Evolutionary conservation across 2,329 filamentous ascomycete genomes (phyloP).

Genomic region (Pestalotiopsis sp.): DNA sequence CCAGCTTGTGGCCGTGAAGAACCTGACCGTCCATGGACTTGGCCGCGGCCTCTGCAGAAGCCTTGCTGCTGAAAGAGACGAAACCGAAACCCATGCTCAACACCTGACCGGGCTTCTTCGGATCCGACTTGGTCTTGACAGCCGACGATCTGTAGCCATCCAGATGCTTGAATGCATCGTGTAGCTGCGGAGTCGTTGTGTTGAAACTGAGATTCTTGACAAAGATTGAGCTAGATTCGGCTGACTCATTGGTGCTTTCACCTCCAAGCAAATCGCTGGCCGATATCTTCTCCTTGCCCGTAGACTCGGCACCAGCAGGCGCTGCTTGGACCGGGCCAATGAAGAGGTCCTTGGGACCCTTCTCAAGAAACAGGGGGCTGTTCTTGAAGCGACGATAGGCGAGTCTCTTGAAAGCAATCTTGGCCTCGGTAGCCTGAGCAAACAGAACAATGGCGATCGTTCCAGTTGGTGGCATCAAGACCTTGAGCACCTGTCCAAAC

Average conservation of each 20-base stretch:
- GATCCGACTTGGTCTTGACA: conserved; percentile 91
- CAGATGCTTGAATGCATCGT: conserved; percentile 77
- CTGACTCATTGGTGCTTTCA: conserved; percentile 53
- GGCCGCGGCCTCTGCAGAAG: conserved; percentile 77
- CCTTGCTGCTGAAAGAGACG: conserved; percentile 80
- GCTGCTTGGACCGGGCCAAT: conserved; percentile 32
- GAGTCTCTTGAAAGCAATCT: conserved; percentile 80
- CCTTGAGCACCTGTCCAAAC: conserved; percentile 77
- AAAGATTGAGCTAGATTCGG: conserved; percentile 81
- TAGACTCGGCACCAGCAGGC: conserved; percentile 32
- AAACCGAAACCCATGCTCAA: conserved; percentile 99
- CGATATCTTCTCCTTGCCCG: conserved; percentile 63
- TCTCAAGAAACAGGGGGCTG: conserved; percentile 90
- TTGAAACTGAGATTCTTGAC: conserved; percentile 93
- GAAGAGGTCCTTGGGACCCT: conserved; percentile 86
- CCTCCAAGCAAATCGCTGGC: conserved; percentile 70
- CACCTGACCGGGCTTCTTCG: conserved; percentile 85
- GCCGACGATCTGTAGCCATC: conserved; percentile 87
- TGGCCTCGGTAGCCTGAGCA: conserved; percentile 75
- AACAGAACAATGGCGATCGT: conserved; percentile 96
- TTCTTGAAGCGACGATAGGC: conserved; percentile 92
- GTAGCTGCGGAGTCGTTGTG: conserved; percentile 77
- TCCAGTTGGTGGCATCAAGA: conserved; percentile 90
- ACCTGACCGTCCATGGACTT: conserved; percentile 86
- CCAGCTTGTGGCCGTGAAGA: conserved; percentile 84